phyloP scores from a whole-genome alignment of 2,329 filamentous ascomycete species.

The Fusarium siculi region DNA sequence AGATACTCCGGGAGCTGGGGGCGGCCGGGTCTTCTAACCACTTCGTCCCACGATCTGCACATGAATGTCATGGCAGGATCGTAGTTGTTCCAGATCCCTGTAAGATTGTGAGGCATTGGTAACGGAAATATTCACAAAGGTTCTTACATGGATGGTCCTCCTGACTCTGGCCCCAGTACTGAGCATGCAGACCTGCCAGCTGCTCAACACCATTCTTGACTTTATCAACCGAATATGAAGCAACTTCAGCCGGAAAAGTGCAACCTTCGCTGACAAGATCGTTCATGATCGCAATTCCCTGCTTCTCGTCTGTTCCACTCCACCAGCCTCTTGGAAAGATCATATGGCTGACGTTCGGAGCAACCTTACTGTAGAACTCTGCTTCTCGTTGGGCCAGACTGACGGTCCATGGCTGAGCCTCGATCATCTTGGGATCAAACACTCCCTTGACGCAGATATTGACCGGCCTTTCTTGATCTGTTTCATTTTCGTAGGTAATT shows the following conservation, averaged over 20 bases:
- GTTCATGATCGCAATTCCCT: conserved; percentile 53
- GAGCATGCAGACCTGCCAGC: conserved; percentile 54
- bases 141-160: conserved; percentile 45
- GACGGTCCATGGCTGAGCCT: conserved; percentile 39
- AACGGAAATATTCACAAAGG: neutral
- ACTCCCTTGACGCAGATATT: conserved; percentile 52
- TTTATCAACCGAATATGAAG: conserved; percentile 45
- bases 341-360: conserved; percentile 46
- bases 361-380: conserved; percentile 51
- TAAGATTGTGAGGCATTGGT: neutral
- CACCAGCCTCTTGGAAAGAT: conserved; percentile 51
- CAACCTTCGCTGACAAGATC: conserved; percentile 48
- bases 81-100: conserved; percentile 50
- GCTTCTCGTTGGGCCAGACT: conserved; percentile 50
- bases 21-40: conserved; percentile 45
- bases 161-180: conserved; percentile 47
- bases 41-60: conserved; percentile 42
- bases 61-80: conserved; percentile 51
- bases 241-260: conserved; percentile 49
- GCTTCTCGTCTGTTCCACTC: conserved; percentile 48
- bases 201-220: conserved; percentile 52
- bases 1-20: conserved; percentile 51
- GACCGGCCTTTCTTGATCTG: conserved; percentile 11
- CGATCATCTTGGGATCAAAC: conserved; percentile 50
- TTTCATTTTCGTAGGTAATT: conserved; percentile 44